Evolutionary conservation across 75 land plant genomes (phyloP), one percentile per base, ranked within the genome.

Genomic region (Chamaecyparis obtusa): DNA sequence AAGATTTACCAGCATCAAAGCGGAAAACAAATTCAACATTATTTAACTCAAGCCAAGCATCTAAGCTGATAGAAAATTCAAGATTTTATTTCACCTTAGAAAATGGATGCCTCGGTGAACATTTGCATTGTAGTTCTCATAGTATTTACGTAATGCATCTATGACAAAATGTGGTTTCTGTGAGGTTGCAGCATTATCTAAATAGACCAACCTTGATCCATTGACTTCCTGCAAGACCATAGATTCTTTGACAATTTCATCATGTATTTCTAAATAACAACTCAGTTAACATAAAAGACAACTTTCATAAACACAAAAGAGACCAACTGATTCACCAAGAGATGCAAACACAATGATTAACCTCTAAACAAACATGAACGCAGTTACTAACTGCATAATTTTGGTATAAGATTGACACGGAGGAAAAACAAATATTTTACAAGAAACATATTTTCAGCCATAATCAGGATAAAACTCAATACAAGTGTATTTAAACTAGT

Each of bases 181-280:
- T 14, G 99, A 97, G 7, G 99, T 97, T 8, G 99, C 99, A 16
- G 97, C 99, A 90, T 92, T 97, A 85, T 97, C 99, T 84, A 96
- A 91, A 89, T 97, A 97, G 39, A 97, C 98, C 57, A 97, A 88
- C 55, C 80, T 94, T 24, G 83, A 69, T 4, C 98, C 98, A 92
- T 97, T 95, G 44, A 97, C 92, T 44, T 92, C 92, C 99, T 97
- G 87, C 44, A 92, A 87, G 72, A 87, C 39, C 32, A 51, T 55
- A 35, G 17, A 33, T 27, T 74, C 43, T 6, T 51, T 10, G 41
- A 84, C 35, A 33, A 56, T 35, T 15, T 46, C 41, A 44, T 57
- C 71, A 84, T 51, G 72, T 60, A 49, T 36, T 32, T 8, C n/a
- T 57, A 60, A 8, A 57, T 33, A 36, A 51, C 19, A 60, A 60